Evolutionary conservation across 208 protist genomes (phyloP).

Genomic region (Trypanosoma cruzi): DNA sequence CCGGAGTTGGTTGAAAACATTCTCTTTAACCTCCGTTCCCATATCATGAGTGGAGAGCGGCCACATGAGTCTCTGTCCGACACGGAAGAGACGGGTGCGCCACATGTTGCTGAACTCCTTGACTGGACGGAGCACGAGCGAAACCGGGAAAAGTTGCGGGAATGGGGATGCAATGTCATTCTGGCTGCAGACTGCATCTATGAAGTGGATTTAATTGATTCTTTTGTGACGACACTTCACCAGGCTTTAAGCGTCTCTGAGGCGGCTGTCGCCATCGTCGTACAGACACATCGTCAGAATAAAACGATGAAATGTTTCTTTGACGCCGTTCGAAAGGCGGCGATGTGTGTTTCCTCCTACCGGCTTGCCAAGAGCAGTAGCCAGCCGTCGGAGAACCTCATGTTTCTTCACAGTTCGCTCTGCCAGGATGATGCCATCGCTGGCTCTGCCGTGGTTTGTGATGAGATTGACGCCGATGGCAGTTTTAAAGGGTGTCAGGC

Average conservation of each 20-base stretch:
- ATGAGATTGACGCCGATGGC: slow-evolving; percentile 2
- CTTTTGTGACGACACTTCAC: slow-evolving; percentile 56
- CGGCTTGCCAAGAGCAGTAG: neutral
- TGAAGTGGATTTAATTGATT: slow-evolving; percentile 59
- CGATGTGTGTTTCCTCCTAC: slow-evolving; percentile 17
- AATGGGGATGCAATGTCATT: slow-evolving; percentile 54
- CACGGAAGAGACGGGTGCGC: slow-evolving; percentile 30
- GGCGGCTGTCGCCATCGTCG: slow-evolving; percentile 54
- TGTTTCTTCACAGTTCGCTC: neutral
- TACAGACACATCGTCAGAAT: slow-evolving; percentile 82
- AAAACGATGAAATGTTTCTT: slow-evolving; percentile 85
- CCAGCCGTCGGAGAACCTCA: neutral
- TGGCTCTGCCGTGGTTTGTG: slow-evolving; percentile 5
- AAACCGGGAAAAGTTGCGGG: slow-evolving; percentile 40
- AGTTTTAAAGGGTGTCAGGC: slow-evolving; percentile 1
- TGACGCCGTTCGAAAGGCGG: slow-evolving; percentile 31
- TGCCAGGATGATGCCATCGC: neutral
- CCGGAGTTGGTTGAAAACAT: slow-evolving; percentile 73
- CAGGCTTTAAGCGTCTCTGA: slow-evolving; percentile 12
- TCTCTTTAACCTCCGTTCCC: slow-evolving; percentile 52
- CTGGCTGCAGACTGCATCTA: slow-evolving; percentile 87
- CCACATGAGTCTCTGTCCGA: slow-evolving; percentile 14
- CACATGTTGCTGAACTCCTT: slow-evolving; percentile 48
- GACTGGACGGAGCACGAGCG: slow-evolving; percentile 61
- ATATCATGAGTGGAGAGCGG: slow-evolving; percentile 26